These are phyloP conservation scores for Miscanthus lutarioriparius DNA, from an alignment of 176 grass and related monocot species.

Conservation along the genomic window DNA sequence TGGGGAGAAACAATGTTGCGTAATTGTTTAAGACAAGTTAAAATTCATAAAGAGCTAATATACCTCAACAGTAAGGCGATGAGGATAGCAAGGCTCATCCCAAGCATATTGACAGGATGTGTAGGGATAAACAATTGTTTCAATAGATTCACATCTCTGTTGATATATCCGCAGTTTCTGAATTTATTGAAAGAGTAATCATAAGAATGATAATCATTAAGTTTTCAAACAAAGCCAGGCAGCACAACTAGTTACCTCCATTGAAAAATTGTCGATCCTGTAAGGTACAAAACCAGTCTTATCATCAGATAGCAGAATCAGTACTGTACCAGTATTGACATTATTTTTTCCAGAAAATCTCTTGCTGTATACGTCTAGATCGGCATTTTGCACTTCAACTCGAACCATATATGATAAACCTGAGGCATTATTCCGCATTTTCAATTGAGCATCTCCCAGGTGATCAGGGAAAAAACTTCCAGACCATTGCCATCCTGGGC, in stretches of 20 bases:
- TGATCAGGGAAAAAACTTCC: conserved; percentile 90
- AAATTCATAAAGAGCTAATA: conserved; percentile 19
- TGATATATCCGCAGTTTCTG: conserved; percentile 97
- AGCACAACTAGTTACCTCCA: conserved; percentile 70
- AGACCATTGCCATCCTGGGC: conserved; percentile 92
- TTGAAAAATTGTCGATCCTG: conserved; percentile 91
- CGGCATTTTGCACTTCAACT: conserved; percentile 96
- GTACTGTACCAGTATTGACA: conserved; percentile 69
- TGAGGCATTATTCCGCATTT: conserved; percentile 87
- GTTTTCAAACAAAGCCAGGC: conserved; percentile 31
- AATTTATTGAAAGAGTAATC: conserved; percentile 37
- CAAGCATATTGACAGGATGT: conserved; percentile 91
- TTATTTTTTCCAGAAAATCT: conserved; percentile 60
- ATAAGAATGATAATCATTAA: conserved; percentile 24
- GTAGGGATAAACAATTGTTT: conserved; percentile 90
- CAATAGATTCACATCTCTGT: conserved; percentile 91
- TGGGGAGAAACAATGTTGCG: conserved; percentile 23
- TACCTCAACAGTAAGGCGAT: conserved; percentile 94
- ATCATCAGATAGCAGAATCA: conserved; percentile 97
- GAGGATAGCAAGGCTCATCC: conserved; percentile 97
- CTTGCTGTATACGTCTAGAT: conserved; percentile 55
- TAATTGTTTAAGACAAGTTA: conserved; percentile 25
- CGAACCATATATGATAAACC: conserved; percentile 87
- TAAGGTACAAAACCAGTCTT: conserved; percentile 96
- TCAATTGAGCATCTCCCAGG: conserved; percentile 92